Evolutionary conservation across 2,329 filamentous ascomycete species (phyloP), one percentile per base, ranked within the genome.

Genomic region (Elsinoe fawcettii): DNA sequence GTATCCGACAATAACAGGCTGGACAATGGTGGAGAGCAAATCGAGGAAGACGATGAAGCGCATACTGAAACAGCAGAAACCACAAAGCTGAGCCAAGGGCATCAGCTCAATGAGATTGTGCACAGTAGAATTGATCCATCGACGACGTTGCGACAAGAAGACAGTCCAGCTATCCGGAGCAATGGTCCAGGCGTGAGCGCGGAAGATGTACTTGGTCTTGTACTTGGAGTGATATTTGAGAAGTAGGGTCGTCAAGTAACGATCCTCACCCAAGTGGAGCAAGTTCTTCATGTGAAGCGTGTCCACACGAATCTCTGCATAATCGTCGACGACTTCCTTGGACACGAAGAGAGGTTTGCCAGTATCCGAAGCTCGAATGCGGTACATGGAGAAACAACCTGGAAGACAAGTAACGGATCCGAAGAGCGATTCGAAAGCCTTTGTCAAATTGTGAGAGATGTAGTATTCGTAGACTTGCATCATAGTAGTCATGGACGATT

Each of bases 11-110:
- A 88, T 93, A 59, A 96, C 90, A 2, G 93, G 93, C 69, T 95
- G 90, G 51, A 97, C 85, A 57, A 97, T 75, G 1, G 93, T 99
- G 57, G 88, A 93, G 62, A 99, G 77, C 65, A 99, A 77, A 73
- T 99, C 93, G 64, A 99, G 72, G 68, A 99, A 95, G 64, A 99
- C 91, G 59, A 99, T 82, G 73, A 99, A 99, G 66, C 93, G 87
- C 93, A 99, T 99, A 73, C 88, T 95, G 79, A 99, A 99, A 75
- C 93, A 99, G 80, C 93, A 99, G 85, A 99, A 99, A 75, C 93
- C 93, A 73, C 93, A 99, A 53, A 99, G 87, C 71, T 97, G 88
- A 60, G 87, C 84, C 72, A 99, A 79, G 5, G 92, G 91, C 61
- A 97, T 92, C 61, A 99, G 85, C 71, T 99, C 93, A 62, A 95